Conservation (phyloP, 2,329 filamentous ascomycete genomes). For the Dissoconium aciculare region DNA sequence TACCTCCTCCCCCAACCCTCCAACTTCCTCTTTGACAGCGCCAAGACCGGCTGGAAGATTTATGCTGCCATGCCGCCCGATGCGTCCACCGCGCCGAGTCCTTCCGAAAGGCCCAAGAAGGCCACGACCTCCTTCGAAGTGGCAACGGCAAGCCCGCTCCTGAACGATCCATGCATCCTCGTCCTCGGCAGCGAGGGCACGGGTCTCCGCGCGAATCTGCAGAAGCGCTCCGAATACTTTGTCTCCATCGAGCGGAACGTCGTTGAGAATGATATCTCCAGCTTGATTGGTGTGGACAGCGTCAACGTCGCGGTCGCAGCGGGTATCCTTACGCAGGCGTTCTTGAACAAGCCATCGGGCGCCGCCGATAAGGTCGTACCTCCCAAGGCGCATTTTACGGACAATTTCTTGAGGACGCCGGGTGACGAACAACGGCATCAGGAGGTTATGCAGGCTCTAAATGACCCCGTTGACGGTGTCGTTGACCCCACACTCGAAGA, state of each 20-base stretch:
- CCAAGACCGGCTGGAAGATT: slow-evolving; percentile 61
- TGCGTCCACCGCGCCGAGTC: slow-evolving; percentile 6
- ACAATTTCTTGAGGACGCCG: no score
- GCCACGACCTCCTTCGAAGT: slow-evolving; percentile 10
- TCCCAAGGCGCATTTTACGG: no score
- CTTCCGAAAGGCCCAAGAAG: slow-evolving; percentile 3
- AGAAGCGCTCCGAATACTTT: slow-evolving; percentile 47
- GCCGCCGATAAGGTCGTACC: slow-evolving; percentile 9
- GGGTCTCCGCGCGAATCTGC: slow-evolving; percentile 52
- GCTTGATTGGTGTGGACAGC: slow-evolving; percentile 65
- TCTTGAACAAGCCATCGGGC: slow-evolving; percentile 26
- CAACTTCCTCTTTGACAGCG: slow-evolving; percentile 55
- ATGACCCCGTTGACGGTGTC: no score
- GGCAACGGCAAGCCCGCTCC: slow-evolving; percentile 14
- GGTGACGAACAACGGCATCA: no score
- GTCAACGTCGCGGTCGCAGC: slow-evolving; percentile 87
- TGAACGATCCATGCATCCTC: slow-evolving; percentile 51
- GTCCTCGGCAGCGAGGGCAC: slow-evolving; percentile 72
- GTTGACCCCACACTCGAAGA: no score
- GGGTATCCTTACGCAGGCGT: slow-evolving; percentile 57
- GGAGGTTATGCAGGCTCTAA: no score
- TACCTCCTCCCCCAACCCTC: slow-evolving; percentile 53
- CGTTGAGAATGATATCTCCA: slow-evolving; percentile 26
- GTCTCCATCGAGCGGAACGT: slow-evolving; percentile 40
- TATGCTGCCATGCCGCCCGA: slow-evolving; percentile 52